phyloP scores from a whole-genome alignment of 2,329 filamentous ascomycete genomes.

The Alternaria novae-zelandiae region DNA sequence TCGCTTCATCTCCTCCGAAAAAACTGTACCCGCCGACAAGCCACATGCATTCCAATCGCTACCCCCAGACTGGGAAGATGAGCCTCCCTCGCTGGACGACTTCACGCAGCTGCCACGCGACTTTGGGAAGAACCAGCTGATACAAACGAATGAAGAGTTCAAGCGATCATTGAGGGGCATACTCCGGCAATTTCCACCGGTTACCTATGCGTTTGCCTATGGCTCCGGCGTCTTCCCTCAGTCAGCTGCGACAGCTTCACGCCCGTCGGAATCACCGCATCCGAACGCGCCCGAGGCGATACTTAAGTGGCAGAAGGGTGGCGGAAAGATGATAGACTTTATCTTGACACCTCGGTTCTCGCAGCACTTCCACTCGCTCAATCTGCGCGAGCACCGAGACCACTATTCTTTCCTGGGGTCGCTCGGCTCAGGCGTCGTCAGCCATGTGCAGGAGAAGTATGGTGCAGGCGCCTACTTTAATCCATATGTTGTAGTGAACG shows the following conservation, averaged over 20 bases:
- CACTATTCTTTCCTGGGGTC: conserved; percentile 90
- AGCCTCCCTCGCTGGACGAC: conserved; percentile 72
- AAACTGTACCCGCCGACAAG: conserved; percentile 24
- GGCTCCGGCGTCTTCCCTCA: conserved; percentile 97
- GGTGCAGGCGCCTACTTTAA: conserved; percentile 98
- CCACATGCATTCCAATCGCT: conserved; percentile 39
- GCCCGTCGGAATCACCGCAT: conserved; percentile 70
- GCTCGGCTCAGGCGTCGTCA: conserved; percentile 84
- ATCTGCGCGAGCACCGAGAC: conserved; percentile 83
- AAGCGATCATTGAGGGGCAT: conserved; percentile 88
- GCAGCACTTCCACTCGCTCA: conserved; percentile 96
- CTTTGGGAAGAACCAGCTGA: conserved; percentile 96
- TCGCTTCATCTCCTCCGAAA: conserved; percentile 36
- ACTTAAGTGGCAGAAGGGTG: conserved; percentile 81
- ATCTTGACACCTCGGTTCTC: conserved; percentile 95
- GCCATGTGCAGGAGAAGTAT: conserved; percentile 82
- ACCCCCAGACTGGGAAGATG: conserved; percentile 74
- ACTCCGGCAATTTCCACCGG: conserved; percentile 91
- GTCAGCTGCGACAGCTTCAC: conserved; percentile 56
- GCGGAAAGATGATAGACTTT: conserved; percentile 97
- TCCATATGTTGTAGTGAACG: conserved; percentile 91
- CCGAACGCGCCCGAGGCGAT: conserved; percentile 82
- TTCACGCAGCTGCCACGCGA: conserved; percentile 80
- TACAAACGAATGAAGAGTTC: conserved; percentile 90
- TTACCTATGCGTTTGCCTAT: conserved; percentile 96